These are phyloP conservation scores for Spizellomyces punctatus DNA, from an alignment of 192 early-diverging fungal species.

Conservation along the genomic window DNA sequence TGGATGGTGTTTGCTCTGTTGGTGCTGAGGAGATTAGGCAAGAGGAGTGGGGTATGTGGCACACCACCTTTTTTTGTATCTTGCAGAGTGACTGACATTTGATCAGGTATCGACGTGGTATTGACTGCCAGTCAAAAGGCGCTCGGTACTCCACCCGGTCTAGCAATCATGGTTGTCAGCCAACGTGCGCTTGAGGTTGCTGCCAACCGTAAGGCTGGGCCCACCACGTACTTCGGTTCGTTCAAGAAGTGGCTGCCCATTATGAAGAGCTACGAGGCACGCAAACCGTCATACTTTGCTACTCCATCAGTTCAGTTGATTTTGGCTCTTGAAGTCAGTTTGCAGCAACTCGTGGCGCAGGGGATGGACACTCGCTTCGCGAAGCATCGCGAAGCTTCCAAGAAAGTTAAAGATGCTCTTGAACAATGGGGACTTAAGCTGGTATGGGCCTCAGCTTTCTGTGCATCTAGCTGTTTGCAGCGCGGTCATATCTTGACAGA, in stretches of 20 bases:
- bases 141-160: slow-evolving; percentile 89
- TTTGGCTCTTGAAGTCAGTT: slow-evolving; percentile 81
- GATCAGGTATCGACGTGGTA: slow-evolving; percentile 75
- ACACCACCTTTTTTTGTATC: background rate
- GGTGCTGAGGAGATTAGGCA: slow-evolving; percentile 90
- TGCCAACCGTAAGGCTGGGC: slow-evolving; percentile 70
- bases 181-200: slow-evolving; percentile 72
- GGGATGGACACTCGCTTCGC: slow-evolving; percentile 77
- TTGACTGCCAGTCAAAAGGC: slow-evolving; percentile 96
- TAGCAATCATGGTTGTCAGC: slow-evolving; percentile 85
- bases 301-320: slow-evolving; percentile 95
- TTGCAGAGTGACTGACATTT: background rate
- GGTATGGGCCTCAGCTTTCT: slow-evolving; percentile 52
- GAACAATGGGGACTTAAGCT: slow-evolving; percentile 74
- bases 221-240: slow-evolving; percentile 88
- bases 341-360: slow-evolving; percentile 73
- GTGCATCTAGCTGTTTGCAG: no score
- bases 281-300: slow-evolving; percentile 93
- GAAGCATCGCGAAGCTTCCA: slow-evolving; percentile 71
- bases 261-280: slow-evolving; percentile 94
- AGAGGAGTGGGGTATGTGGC: slow-evolving; percentile 74
- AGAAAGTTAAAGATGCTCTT: slow-evolving; percentile 74
- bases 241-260: slow-evolving; percentile 96
- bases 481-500: background rate
- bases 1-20: slow-evolving; percentile 96